These are phyloP conservation scores for Emericellopsis cladophorae DNA, from an alignment of 2,329 filamentous ascomycete species.

Conservation along the genomic window DNA sequence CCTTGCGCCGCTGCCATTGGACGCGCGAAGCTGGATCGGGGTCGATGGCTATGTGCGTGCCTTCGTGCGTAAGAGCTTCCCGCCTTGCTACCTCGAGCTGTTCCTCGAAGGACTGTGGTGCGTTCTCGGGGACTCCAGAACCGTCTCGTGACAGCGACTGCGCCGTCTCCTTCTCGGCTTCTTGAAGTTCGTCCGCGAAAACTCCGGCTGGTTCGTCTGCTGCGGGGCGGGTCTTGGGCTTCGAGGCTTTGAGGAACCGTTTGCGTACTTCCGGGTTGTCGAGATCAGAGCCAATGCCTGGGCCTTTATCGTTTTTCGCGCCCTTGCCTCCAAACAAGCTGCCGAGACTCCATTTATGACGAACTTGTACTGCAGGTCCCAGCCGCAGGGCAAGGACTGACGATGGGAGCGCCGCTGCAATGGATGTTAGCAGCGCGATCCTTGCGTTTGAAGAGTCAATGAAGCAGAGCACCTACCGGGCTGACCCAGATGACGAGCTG, in stretches of 20 bases:
- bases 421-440: slow-evolving; percentile 4
- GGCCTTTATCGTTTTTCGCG: too few relatives aligned
- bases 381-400: slow-evolving; percentile 9
- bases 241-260: too few relatives aligned
- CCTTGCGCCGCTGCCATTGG: slow-evolving; percentile 73
- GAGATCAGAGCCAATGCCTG: too few relatives aligned
- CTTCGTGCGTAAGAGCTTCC: slow-evolving; percentile 35
- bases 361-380: slow-evolving; percentile 6
- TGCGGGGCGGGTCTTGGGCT: too few relatives aligned
- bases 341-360: slow-evolving; percentile 24
- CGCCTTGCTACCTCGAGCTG: slow-evolving; percentile 15
- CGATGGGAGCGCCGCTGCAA: slow-evolving; percentile 3
- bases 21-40: slow-evolving; percentile 61
- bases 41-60: slow-evolving; percentile 42
- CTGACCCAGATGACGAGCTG: slow-evolving; percentile 46
- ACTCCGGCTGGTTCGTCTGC: too few relatives aligned
- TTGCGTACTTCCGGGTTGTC: too few relatives aligned
- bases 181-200: too few relatives aligned
- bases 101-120: background rate
- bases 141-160: too few relatives aligned
- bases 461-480: slow-evolving; percentile 34
- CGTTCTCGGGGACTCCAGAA: background rate
- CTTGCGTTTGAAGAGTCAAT: slow-evolving; percentile 2
- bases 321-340: too few relatives aligned
- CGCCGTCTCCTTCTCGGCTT: too few relatives aligned